A percentile compares a stretch with the other conserved stretches of the same genome.
phyloP scores from a whole-genome alignment of 73 alveolate species.

The Paramecium biaurelia region DNA sequence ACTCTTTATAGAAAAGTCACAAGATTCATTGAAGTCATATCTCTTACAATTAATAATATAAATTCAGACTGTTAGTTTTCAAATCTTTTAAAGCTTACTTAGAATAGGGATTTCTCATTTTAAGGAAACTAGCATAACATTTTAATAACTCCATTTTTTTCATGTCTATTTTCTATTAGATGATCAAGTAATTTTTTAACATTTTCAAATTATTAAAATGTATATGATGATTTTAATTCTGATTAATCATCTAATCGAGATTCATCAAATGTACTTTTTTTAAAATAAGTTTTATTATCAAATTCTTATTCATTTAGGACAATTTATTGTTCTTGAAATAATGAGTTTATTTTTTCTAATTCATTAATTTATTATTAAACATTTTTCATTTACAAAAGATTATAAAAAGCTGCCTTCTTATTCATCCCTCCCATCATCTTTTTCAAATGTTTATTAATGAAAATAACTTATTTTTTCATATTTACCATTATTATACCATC shows the following conservation, averaged over 20 bases:
- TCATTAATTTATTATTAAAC: background rate
- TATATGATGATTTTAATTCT: background rate
- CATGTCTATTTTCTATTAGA: background rate
- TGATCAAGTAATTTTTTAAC: background rate
- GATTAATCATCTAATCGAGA: background rate
- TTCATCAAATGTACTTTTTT: slow-evolving; percentile 22
- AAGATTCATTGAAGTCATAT: slow-evolving; percentile 17
- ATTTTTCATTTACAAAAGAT: background rate
- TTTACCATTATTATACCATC: slow-evolving; percentile 44
- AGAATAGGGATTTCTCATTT: background rate
- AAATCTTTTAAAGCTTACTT: background rate
- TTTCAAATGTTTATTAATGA: background rate
- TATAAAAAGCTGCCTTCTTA: background rate
- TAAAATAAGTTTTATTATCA: background rate
- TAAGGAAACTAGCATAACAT: background rate
- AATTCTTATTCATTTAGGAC: background rate
- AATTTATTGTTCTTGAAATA: background rate
- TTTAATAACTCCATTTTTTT: background rate
- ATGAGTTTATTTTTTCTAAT: background rate
- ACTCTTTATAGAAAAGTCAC: background rate
- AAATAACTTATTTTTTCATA: background rate
- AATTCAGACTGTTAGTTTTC: background rate
- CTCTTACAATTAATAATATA: slow-evolving; percentile 23
- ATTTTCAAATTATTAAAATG: background rate
- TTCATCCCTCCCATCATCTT: slow-evolving; percentile 43